Evolutionary conservation across 2,329 filamentous ascomycete genomes (phyloP), one percentile per base, ranked within the genome.

Genomic region (Monilinia aucupariae): DNA sequence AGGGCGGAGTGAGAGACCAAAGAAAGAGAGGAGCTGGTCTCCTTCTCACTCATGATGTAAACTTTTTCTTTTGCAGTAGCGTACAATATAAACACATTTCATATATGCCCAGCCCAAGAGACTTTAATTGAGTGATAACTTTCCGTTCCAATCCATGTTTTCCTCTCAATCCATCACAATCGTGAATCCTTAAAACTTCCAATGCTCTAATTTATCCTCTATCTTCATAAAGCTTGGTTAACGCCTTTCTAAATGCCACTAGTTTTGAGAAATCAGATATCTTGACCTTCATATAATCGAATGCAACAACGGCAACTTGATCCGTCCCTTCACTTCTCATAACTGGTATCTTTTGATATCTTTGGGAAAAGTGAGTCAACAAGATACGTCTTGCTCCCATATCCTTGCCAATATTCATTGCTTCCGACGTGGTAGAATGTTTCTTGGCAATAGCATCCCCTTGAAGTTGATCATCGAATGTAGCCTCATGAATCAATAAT

Each of bases 321-420:
- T 85, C 80, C 25, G 75, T 77, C 7, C 74, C 76, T 39, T 75
- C 74, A 7, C 73, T 66, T 20, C 80, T 75, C 70, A 75, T 75
- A 45, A 72, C 70, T 6, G 70, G 71, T 58, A 72, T 75, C 72
- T 64, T 76, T 75, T 67, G 88, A 75, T 99, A 99, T 9, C 94
- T 83, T 78, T 99, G 94, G 62, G 88, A 92, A 76, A 99, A 99
- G 75, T 99, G 94, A 9, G 94, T 99, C 55, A 99, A 81, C 62
- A 99, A 78, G 20, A 94, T 87, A 20, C 90, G 82, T 67, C 87
- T 84, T 0, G 92, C 94, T 34, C 82, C 76, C 94, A 99, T 99
- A 52, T 80, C 77, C 15, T 82, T 81, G 1, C 88, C 93, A 3
- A 97, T 83, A 51, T 80, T 81, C 4, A 99, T 82, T 0, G 94